These are phyloP conservation scores for Mycena venus DNA, from an alignment of 768 basidiomycete species.

Conservation along the genomic window DNA sequence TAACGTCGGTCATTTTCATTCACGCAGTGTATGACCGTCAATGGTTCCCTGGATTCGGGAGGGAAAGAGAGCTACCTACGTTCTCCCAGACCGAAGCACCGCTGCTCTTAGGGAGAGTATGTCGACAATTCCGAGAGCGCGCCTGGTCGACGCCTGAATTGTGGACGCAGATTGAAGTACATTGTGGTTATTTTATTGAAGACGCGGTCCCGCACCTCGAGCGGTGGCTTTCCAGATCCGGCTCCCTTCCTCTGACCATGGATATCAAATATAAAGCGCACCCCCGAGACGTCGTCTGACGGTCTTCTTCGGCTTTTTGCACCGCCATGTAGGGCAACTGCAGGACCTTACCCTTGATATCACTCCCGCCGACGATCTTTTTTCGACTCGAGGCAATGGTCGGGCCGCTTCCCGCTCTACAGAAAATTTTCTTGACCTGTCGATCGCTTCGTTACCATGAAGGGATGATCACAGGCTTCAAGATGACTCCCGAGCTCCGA, in stretches of 20 bases:
- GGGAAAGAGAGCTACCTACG: neutral
- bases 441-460: neutral
- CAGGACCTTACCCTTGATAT: conserved; percentile 13
- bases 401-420: neutral
- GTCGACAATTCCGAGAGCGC: conserved; percentile 2
- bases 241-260: conserved; percentile 1
- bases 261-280: neutral
- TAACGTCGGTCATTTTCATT: neutral
- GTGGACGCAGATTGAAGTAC: neutral
- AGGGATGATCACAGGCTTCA: neutral
- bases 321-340: conserved; percentile 2
- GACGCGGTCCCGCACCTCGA: neutral
- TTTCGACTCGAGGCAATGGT: neutral
- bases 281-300: conserved; percentile 9
- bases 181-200: conserved; percentile 1
- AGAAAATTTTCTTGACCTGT: neutral
- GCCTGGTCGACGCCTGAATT: conserved; percentile 9
- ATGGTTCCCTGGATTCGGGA: too few relatives aligned
- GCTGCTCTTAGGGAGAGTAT: neutral
- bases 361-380: neutral
- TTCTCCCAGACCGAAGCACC: neutral
- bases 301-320: neutral
- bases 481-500: neutral
- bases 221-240: conserved; percentile 1
- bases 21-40: neutral